Evolutionary conservation across 306 rosid species (phyloP).

Genomic region (Oemleria cerasiformis): DNA sequence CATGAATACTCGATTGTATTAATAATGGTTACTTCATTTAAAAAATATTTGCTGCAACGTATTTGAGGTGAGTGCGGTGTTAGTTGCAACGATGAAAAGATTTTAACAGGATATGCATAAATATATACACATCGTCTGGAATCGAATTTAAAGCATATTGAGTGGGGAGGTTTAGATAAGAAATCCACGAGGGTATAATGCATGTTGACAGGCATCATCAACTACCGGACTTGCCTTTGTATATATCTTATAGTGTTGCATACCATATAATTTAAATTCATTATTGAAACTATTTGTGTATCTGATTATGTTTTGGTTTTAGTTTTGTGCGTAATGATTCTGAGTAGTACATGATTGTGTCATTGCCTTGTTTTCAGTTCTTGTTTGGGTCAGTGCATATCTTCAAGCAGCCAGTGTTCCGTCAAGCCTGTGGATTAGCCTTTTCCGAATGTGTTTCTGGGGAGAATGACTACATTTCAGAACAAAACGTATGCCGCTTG

Average conservation of each 20-base stretch:
- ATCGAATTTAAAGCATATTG: neutral
- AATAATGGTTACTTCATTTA: neutral
- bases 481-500: constrained; percentile 44
- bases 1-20: neutral
- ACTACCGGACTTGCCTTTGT: neutral
- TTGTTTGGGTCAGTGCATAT: constrained; percentile 64
- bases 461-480: constrained; percentile 40
- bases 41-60: too few species aligned
- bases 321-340: neutral
- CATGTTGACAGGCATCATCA: neutral
- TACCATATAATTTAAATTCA: neutral
- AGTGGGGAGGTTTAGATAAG: neutral
- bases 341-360: neutral
- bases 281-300: neutral
- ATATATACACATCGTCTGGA: neutral
- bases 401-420: constrained; percentile 60
- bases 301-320: neutral
- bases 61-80: too few species aligned
- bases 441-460: constrained; percentile 51
- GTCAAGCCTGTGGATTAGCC: constrained; percentile 67
- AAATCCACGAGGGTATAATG: neutral
- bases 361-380: constrained; percentile 46
- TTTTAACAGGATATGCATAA: neutral
- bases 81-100: too few species aligned
- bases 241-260: neutral